Evolutionary conservation across 176 grass and related monocot genomes (phyloP), one percentile per base, ranked within the genome.

Genomic region (Rhynchospora breviuscula): DNA sequence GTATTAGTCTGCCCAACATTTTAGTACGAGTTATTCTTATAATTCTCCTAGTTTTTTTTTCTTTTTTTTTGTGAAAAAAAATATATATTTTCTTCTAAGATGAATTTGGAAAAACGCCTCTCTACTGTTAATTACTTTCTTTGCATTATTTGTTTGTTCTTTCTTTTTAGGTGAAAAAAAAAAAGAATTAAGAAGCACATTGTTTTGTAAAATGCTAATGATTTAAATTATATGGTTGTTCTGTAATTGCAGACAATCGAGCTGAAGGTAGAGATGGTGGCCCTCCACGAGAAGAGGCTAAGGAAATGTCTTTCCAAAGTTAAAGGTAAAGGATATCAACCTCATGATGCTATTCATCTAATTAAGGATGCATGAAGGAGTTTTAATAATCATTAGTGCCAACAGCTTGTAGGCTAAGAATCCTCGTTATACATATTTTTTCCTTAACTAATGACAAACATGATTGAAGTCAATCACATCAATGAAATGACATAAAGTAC

Each of bases 301-400:
- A 94, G 93, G 61, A 99, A 85, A 89, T 99, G 93, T 68, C 85
- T 99, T 82, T 99, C 96, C 88, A 99, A 99, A 99, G 96, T 99
- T 82, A 99, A 99, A 99, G 96, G 96, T 99, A 88, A 76, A 80
- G 79, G 48, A 70, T 51, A 67, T 67, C 79, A 51, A 47, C n/a
- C 19, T 74, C 69, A 74, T 74, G 1, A 73, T 73, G 4, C n/a
- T 7, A 49, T 73, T 7, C 1, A 73, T 48, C 8, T 49, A 21
- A 9, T 47, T 71, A 71, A 13, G 51, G 8, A 70, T 70, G 18
- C 1, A 65, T 63, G 58, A 22, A 69, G 66, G 9, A 8, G 17
- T 45, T n/a, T 7, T 69, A 13, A 43, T 33, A 69, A 45, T n/a
- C 18, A 6, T 6, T 59, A n/a, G 14, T 59, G 18, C 56, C 56